A percentile compares a stretch with the other conserved stretches of the same genome.
These are phyloP conservation scores for Penicillium paxilli DNA, from an alignment of 495 filamentous ascomycete species.

Conservation along the genomic window DNA sequence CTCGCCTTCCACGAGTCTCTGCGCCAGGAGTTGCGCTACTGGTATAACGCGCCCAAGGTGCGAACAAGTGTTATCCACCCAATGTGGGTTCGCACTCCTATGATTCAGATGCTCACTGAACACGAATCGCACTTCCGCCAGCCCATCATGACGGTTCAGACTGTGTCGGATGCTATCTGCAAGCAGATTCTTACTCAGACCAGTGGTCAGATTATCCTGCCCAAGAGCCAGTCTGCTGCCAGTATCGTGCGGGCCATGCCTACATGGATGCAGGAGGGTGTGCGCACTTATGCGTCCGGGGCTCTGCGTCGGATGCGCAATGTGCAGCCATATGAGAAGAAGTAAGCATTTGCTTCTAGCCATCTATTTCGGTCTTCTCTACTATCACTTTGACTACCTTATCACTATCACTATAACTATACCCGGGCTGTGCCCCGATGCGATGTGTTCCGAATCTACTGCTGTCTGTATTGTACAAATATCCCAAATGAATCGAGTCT, in stretches of 20 bases:
- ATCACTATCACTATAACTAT: too few species aligned
- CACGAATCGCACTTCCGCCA: slow-evolving; percentile 36
- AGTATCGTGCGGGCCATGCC: slow-evolving; percentile 40
- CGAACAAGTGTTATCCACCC: slow-evolving; percentile 48
- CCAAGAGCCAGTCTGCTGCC: slow-evolving; percentile 14
- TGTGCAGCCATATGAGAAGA: slow-evolving; percentile 10
- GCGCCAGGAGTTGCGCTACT: slow-evolving; percentile 42
- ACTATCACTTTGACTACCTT: too few species aligned
- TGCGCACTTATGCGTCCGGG: slow-evolving; percentile 29
- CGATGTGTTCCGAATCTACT: background rate
- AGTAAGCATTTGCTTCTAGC: too few species aligned
- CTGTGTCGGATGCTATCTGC: slow-evolving; percentile 38
- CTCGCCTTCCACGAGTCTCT: slow-evolving; percentile 55
- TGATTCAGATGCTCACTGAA: slow-evolving; percentile 43
- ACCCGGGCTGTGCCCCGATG: background rate
- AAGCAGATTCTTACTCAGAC: slow-evolving; percentile 43
- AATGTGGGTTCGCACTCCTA: slow-evolving; percentile 46
- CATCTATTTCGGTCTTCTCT: too few species aligned
- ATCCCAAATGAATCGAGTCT: background rate
- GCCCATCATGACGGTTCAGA: slow-evolving; percentile 37
- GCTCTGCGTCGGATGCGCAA: slow-evolving; percentile 12
- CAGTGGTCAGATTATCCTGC: slow-evolving; percentile 45
- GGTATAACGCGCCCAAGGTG: slow-evolving; percentile 45
- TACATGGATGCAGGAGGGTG: slow-evolving; percentile 40
- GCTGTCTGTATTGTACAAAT: background rate